Evolutionary conservation across 148 eudicot genomes (phyloP).

Genomic region (Dianthus caryophyllus): DNA sequence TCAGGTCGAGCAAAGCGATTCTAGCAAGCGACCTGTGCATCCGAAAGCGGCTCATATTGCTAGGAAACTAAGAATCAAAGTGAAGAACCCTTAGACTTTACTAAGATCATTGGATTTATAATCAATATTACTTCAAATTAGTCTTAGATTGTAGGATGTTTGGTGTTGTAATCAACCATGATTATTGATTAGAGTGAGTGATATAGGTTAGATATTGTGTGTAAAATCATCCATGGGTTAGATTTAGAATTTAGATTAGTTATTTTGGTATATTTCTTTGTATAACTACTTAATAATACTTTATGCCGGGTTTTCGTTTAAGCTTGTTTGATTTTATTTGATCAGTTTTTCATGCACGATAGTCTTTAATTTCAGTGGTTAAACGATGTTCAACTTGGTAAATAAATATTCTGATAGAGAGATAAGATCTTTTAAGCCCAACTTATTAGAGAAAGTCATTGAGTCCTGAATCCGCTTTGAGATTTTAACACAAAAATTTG

Average conservation of each 20-base stretch:
- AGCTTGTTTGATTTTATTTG: too few relatives aligned
- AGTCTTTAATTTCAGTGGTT: too few relatives aligned
- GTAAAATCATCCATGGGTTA: neutral
- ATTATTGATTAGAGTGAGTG: neutral
- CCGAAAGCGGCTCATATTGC: conserved; percentile 76
- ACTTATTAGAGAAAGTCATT: too few relatives aligned
- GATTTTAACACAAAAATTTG: too few relatives aligned
- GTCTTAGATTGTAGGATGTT: conserved; percentile 4
- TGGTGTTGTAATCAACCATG: neutral
- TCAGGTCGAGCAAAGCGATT: conserved; percentile 78
- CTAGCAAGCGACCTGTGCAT: conserved; percentile 69
- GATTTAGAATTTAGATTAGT: neutral
- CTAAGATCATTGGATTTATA: too few relatives aligned
- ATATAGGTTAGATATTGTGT: neutral
- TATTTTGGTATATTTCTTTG: too few relatives aligned
- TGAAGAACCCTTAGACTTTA: conserved; percentile 69
- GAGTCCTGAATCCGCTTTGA: too few relatives aligned
- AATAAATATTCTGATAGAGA: too few relatives aligned
- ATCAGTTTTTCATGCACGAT: too few relatives aligned
- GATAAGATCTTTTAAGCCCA: too few relatives aligned
- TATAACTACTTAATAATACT: neutral
- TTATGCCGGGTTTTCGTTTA: too few relatives aligned
- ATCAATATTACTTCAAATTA: conserved; percentile 3
- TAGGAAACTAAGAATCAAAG: conserved; percentile 82
- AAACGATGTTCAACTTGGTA: too few relatives aligned